These are phyloP conservation scores for Arctium minus DNA, from an alignment of 129 eudicot species.

Conservation along the genomic window DNA sequence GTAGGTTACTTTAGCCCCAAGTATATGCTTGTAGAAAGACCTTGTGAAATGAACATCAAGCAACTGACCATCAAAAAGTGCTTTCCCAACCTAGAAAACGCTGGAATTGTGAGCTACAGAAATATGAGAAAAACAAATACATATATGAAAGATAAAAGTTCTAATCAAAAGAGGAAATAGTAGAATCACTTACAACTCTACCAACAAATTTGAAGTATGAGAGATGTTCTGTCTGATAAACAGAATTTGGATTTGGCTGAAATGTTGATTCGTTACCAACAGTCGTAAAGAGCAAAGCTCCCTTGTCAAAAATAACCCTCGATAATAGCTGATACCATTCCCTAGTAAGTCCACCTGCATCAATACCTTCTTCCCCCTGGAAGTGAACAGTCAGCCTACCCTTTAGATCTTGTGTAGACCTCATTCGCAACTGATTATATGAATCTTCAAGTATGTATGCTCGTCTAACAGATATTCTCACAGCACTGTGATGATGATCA, in stretches of 20 bases:
- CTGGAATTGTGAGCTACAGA: neutral
- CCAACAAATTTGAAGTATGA: conserved; percentile 87
- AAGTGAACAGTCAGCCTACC: conserved; percentile 78
- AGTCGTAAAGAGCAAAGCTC: conserved; percentile 80
- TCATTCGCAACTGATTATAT: conserved; percentile 71
- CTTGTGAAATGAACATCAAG: conserved; percentile 83
- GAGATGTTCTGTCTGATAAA: conserved; percentile 80
- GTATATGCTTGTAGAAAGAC: conserved; percentile 87
- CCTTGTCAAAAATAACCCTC: conserved; percentile 93
- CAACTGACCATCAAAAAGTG: conserved; percentile 77
- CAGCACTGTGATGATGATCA: conserved; percentile 78
- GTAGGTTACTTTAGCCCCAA: conserved; percentile 79
- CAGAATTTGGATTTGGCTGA: conserved; percentile 86
- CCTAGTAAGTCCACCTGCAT: conserved; percentile 99
- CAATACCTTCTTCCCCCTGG: conserved; percentile 96
- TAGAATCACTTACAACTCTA: conserved; percentile 58
- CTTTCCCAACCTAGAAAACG: conserved; percentile 66
- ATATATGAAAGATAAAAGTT: neutral
- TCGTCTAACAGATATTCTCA: conserved; percentile 88
- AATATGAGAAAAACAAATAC: neutral
- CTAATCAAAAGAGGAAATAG: neutral
- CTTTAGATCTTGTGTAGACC: conserved; percentile 63
- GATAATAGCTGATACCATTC: conserved; percentile 98
- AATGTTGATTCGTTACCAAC: conserved; percentile 80
- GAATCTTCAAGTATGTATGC: conserved; percentile 91